These are phyloP conservation scores for Verticillium albo-atrum DNA, from an alignment of 2,329 filamentous ascomycete genomes.

Conservation along the genomic window DNA sequence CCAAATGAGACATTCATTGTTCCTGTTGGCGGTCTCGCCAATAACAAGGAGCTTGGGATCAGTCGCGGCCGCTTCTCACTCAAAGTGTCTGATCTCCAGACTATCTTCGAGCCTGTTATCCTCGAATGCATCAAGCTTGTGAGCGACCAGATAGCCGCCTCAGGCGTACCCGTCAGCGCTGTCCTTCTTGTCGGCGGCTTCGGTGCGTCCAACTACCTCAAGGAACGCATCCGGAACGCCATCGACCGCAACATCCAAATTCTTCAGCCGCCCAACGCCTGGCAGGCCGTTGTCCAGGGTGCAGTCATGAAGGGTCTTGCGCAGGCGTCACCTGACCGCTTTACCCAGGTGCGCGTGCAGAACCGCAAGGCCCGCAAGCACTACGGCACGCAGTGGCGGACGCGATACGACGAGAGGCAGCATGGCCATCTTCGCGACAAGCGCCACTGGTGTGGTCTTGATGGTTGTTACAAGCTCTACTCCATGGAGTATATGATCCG, in stretches of 20 bases:
- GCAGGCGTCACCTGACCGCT: constrained; percentile 24
- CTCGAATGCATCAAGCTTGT: constrained; percentile 36
- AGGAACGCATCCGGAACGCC: constrained; percentile 30
- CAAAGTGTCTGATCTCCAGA: constrained; percentile 31
- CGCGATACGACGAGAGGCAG: constrained; percentile 71
- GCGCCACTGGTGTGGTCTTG: constrained; percentile 29
- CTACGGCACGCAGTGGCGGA: constrained; percentile 78
- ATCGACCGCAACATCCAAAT: constrained; percentile 32
- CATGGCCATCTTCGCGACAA: constrained; percentile 40
- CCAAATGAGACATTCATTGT: constrained; percentile 32
- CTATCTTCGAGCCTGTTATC: constrained; percentile 40
- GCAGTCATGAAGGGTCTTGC: constrained; percentile 45
- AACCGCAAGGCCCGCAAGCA: constrained; percentile 66
- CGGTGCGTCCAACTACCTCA: constrained; percentile 39
- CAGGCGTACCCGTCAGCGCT: constrained; percentile 36
- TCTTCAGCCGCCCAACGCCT: constrained; percentile 43
- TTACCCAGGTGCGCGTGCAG: constrained; percentile 31
- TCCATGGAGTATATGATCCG: constrained; percentile 41
- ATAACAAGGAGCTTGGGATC: constrained; percentile 31
- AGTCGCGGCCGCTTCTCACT: constrained; percentile 29
- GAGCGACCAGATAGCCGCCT: constrained; percentile 36
- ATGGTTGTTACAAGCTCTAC: constrained; percentile 30
- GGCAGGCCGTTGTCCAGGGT: constrained; percentile 46
- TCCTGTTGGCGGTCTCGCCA: constrained; percentile 27
- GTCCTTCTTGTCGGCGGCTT: constrained; percentile 47